A percentile compares a stretch with the other conserved stretches of the same genome.
These are phyloP conservation scores for Hirschfeldia incana DNA, from an alignment of 345 rosid species.

Conservation along the genomic window DNA sequence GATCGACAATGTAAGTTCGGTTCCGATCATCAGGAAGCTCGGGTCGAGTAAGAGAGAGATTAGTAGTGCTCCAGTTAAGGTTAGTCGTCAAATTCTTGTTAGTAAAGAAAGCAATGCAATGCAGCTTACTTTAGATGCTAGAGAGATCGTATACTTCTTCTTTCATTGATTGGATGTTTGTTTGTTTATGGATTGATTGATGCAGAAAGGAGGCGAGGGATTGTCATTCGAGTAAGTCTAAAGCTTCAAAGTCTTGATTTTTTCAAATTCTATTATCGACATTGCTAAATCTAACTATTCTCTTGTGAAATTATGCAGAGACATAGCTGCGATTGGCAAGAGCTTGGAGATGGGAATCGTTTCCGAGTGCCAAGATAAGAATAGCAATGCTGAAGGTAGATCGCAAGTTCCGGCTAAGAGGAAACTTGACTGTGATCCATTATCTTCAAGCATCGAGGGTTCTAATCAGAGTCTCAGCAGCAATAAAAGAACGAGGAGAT, in stretches of 20 bases:
- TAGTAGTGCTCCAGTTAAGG: constrained; percentile 3
- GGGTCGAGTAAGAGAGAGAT: background rate
- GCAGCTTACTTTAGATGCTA: constrained; percentile 1
- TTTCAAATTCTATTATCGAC: background rate
- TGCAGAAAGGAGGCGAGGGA: constrained; percentile 37
- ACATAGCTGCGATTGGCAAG: constrained; percentile 21
- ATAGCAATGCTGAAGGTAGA: background rate
- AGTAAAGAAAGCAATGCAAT: background rate
- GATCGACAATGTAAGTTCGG: constrained; percentile 12
- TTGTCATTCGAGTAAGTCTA: constrained; percentile 42
- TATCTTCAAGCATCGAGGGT: constrained; percentile 5
- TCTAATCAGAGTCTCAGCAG: constrained; percentile 12
- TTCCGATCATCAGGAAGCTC: constrained; percentile 18
- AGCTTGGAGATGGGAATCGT: constrained; percentile 29
- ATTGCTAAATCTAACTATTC: background rate
- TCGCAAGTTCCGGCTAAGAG: constrained; percentile 18
- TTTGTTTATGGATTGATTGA: background rate
- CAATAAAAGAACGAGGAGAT: constrained; percentile 34
- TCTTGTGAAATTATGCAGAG: constrained; percentile 18
- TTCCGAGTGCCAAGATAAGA: constrained; percentile 24
- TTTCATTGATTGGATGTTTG: background rate
- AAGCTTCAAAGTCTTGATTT: background rate
- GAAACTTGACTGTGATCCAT: constrained; percentile 27
- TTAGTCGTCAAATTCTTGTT: background rate
- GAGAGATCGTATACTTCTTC: background rate